These are phyloP conservation scores for Rhodosporidiobolus odoratus DNA, from an alignment of 768 basidiomycete genomes.

Conservation along the genomic window DNA sequence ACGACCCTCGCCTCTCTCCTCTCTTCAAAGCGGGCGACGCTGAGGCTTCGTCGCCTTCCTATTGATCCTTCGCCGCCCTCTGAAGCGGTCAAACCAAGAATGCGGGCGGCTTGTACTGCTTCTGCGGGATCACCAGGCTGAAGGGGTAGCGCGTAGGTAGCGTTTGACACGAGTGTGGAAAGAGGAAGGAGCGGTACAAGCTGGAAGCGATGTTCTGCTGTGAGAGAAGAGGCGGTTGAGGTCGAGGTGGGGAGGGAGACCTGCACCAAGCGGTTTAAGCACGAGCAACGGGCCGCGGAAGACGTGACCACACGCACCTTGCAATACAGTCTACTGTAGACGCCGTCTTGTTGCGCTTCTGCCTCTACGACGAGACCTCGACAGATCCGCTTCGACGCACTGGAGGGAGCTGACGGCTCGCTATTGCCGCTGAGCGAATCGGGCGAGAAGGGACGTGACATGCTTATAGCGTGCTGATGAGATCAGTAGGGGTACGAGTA, in stretches of 20 bases:
- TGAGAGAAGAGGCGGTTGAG: background rate
- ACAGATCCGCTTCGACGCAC: background rate
- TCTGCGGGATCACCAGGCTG: background rate
- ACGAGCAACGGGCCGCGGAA: too few relatives aligned
- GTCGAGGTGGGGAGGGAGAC: background rate
- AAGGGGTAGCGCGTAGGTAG: background rate
- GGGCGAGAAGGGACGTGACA: background rate
- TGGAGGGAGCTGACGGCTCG: background rate
- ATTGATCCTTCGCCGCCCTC: background rate
- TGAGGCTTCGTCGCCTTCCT: background rate
- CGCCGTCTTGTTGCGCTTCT: background rate
- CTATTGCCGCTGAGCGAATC: background rate
- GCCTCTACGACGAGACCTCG: conserved; percentile 14
- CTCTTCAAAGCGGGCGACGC: background rate
- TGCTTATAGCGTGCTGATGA: too few relatives aligned
- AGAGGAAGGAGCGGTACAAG: background rate
- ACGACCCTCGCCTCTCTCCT: background rate
- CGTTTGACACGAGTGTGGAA: background rate
- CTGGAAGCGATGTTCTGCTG: background rate
- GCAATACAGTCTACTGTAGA: conserved; percentile 5
- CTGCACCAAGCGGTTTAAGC: background rate
- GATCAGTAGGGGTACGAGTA: too few relatives aligned
- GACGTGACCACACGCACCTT: background rate
- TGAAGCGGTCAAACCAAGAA: background rate
- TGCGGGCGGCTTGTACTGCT: background rate